A percentile compares a stretch with the other conserved stretches of the same genome.
phyloP scores from a whole-genome alignment of 2,329 filamentous ascomycete genomes.

The Alternaria sp. region DNA sequence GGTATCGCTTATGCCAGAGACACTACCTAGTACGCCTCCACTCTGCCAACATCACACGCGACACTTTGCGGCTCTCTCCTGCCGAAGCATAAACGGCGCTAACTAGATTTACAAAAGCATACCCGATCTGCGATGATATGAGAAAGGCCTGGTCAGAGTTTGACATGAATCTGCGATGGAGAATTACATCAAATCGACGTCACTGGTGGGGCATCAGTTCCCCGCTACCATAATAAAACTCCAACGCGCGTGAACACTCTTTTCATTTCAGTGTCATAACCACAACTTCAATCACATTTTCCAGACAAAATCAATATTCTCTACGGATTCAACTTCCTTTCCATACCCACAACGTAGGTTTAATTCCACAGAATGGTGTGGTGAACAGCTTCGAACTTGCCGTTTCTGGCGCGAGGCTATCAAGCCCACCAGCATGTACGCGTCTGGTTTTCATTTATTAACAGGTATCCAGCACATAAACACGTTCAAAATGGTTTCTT shows the following conservation, averaged over 20 bases:
- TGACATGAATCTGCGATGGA: constrained; percentile 20
- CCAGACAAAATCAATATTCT: not conserved
- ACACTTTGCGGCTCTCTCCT: constrained; percentile 18
- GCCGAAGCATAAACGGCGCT: constrained; percentile 17
- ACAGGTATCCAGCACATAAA: constrained; percentile 11
- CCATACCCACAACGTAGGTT: constrained; percentile 24
- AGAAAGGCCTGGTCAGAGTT: constrained; percentile 11
- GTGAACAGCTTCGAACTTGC: not conserved
- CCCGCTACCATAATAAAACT: constrained; percentile 25
- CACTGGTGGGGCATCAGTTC: constrained; percentile 25
- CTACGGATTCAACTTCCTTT: not conserved
- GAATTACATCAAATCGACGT: constrained; percentile 27
- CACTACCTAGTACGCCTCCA: constrained; percentile 2
- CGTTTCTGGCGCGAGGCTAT: constrained; percentile 2
- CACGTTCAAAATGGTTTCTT: constrained; percentile 35
- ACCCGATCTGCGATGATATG: constrained; percentile 16
- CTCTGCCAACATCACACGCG: constrained; percentile 11
- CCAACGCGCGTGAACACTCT: constrained; percentile 10
- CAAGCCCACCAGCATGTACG: not conserved
- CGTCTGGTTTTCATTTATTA: constrained; percentile 1
- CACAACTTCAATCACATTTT: constrained; percentile 12
- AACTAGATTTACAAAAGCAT: constrained; percentile 18
- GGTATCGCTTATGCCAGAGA: constrained; percentile 8
- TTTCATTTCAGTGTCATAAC: constrained; percentile 13
- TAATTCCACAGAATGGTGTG: not conserved